These are phyloP conservation scores for Hortiboletus flavorubellus DNA, from an alignment of 768 basidiomycete genomes.

Conservation along the genomic window DNA sequence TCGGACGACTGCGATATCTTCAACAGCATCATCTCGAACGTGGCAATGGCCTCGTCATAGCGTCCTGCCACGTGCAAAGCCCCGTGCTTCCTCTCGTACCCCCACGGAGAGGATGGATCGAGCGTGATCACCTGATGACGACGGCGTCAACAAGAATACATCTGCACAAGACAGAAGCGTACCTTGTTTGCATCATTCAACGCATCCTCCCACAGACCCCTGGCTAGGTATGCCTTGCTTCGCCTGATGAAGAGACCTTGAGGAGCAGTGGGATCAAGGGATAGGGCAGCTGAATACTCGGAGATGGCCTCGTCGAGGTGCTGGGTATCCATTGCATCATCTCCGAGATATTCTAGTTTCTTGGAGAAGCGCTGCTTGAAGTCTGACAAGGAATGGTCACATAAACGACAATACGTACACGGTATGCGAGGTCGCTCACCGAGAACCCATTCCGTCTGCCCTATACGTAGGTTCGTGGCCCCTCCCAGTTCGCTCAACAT, in stretches of 20 bases:
- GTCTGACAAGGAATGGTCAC: background rate
- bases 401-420: background rate
- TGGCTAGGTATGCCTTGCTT: background rate
- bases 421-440: background rate
- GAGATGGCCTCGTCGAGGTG: background rate
- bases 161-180: background rate
- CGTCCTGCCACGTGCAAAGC: background rate
- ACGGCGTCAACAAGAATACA: background rate
- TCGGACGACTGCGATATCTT: background rate
- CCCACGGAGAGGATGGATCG: background rate
- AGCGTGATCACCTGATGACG: background rate
- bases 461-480: background rate
- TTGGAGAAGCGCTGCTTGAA: background rate
- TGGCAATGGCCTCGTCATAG: background rate
- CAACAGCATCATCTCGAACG: slow-evolving; percentile 2
- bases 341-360: background rate
- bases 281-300: background rate
- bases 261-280: background rate
- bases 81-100: background rate
- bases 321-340: background rate
- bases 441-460: background rate
- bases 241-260: background rate
- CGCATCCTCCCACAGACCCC: background rate
- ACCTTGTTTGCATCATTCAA: background rate
- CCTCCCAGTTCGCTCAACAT: background rate